Conservation (phyloP, 306 rosid species). For the Begonia fuchsioides region DNA sequence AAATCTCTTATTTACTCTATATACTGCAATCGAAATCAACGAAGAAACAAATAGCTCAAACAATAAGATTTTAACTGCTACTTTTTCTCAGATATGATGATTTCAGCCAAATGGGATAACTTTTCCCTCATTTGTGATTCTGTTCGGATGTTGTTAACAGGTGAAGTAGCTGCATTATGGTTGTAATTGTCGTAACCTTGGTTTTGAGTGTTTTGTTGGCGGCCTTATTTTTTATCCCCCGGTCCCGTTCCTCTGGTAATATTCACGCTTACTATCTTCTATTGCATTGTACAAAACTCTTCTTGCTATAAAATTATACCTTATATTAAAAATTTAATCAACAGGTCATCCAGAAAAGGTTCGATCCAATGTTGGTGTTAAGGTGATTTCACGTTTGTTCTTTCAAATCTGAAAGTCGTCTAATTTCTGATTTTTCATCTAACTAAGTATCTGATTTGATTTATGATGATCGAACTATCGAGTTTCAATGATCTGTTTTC, state of each 20-base stretch:
- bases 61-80: too few species aligned
- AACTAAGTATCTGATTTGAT: too few species aligned
- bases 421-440: background rate
- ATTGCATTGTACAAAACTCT: background rate
- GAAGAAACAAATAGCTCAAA: too few species aligned
- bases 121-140: background rate
- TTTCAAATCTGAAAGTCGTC: background rate
- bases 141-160: slow-evolving; percentile 15
- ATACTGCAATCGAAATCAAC: too few species aligned
- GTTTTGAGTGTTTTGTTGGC: slow-evolving; percentile 32
- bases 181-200: slow-evolving; percentile 35
- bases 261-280: background rate
- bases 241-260: slow-evolving; percentile 27
- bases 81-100: too few species aligned
- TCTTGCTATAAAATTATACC: background rate
- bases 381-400: slow-evolving; percentile 23
- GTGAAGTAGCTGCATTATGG: slow-evolving; percentile 20
- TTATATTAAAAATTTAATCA: slow-evolving; percentile 1
- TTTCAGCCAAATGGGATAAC: too few species aligned
- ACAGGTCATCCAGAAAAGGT: slow-evolving; percentile 28
- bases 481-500: too few species aligned
- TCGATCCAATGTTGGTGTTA: slow-evolving; percentile 17
- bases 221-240: slow-evolving; percentile 28
- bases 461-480: too few species aligned
- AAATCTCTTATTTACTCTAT: too few species aligned